Base-by-base conservation (phyloP, 1,139 yeast genomes). In the Pichia sp. region DNA sequence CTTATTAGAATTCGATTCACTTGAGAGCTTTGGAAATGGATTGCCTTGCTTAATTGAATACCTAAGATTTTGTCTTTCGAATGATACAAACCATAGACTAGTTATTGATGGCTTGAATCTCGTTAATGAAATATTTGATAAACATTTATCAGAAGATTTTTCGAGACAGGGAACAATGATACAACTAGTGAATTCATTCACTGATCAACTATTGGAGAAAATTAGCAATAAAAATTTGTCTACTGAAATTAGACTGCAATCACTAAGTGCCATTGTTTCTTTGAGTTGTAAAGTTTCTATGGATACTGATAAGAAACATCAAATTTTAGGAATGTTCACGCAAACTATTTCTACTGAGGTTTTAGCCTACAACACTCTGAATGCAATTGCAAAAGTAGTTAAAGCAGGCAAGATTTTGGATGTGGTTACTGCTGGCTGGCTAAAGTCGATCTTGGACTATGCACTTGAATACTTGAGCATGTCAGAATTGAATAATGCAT, bases 101-200 rank as follows among this genome's bases (percentile, higher is more conserved):
- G 73, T 82, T 10, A 67, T 75, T 16, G 85, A 83, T 58, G 78
- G 81, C 10, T 69, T 84, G 44, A 73, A 67, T 48, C 73, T 80
- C 2, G 67, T 79, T 10, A 68, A 70, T 46, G 68, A 69, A 4
- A 61, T 80, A 3, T 67, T 77, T 55, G 64, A 71, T 46, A 59
- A 66, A 38, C 59, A 64, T 45, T 53, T 69, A 24, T 47, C 60
- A 20, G 63, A 59, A 24, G 4, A n/a, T 7, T 8, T 20, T n/a
- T 7, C 17, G 14, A 16, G 52, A 4, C 44, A 45, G 9, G 51
- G 55, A 3, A 48, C 44, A 7, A 29, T 58, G 10, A 29, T 42
- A 7, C 43, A 33, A 20, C 58, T 31, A 24, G 46, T 16, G 27
- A 34, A 12, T 52, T n/a, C 52, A 17, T 50, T 62, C 20, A 57